A percentile compares a stretch with the other conserved stretches of the same genome.
Conservation (phyloP, 768 basidiomycete genomes). For the Polyporus arcularius region DNA sequence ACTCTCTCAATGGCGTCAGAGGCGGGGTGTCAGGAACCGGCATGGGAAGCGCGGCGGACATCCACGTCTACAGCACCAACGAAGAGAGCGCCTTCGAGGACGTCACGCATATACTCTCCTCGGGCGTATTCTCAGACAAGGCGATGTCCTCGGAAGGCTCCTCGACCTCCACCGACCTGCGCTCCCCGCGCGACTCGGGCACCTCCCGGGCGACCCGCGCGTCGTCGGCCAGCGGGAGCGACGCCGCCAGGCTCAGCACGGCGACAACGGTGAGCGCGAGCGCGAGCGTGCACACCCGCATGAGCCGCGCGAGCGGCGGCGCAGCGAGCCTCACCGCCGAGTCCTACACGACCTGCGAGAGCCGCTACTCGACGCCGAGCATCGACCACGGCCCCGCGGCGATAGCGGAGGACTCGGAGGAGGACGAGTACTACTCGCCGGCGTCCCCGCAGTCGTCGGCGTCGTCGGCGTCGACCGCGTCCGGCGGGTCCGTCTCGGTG, state of each 20-base stretch:
- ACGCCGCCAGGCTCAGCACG: background rate
- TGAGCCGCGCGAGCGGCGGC: constrained; percentile 23
- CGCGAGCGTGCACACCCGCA: background rate
- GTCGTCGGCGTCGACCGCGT: background rate
- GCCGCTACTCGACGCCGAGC: constrained; percentile 28
- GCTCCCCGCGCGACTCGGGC: background rate
- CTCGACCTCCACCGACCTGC: background rate
- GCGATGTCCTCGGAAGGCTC: background rate
- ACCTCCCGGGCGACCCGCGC: background rate
- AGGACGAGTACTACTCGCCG: background rate
- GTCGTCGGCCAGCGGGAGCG: background rate
- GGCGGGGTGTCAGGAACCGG: constrained; percentile 7
- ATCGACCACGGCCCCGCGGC: constrained; percentile 10
- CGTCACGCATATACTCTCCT: constrained; percentile 29
- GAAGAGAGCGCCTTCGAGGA: constrained; percentile 25
- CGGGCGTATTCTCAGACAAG: constrained; percentile 13
- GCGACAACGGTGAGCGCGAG: background rate
- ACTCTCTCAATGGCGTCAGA: constrained; percentile 8
- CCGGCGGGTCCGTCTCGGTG: constrained; percentile 1
- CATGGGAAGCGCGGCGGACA: constrained; percentile 3
- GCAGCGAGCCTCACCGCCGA: constrained; percentile 27
- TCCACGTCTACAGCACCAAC: constrained; percentile 18
- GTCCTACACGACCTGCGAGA: constrained; percentile 31
- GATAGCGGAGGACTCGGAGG: background rate
- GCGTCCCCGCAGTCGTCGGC: background rate